Conservation (phyloP, 208 protist species). For the Leishmania arabica region DNA sequence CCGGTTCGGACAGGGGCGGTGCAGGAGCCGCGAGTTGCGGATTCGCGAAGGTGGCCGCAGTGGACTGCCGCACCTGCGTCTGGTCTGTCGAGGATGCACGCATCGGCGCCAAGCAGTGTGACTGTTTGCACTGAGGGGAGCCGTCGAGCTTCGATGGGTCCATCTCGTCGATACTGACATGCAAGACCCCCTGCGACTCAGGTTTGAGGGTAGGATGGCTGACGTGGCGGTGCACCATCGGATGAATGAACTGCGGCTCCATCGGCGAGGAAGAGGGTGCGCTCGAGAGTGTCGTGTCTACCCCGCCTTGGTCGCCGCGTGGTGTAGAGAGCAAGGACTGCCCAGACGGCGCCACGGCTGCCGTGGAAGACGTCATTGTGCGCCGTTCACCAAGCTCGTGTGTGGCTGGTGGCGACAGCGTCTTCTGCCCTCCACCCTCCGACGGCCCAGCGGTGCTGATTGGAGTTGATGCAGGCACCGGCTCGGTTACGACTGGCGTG, state of each 20-base stretch:
- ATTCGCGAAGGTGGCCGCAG: not conserved
- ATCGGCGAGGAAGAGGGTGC: constrained; percentile 24
- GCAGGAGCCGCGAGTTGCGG: constrained; percentile 2
- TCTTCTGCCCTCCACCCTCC: not conserved
- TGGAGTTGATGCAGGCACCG: not conserved
- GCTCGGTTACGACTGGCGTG: not conserved
- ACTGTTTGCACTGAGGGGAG: not conserved
- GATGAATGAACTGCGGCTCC: constrained; percentile 28
- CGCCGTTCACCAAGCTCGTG: not conserved
- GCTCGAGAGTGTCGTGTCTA: constrained; percentile 22
- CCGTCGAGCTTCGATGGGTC: constrained; percentile 1
- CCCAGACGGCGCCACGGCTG: not conserved
- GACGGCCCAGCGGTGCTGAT: not conserved
- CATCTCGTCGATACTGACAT: not conserved
- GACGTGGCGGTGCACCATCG: constrained; percentile 16
- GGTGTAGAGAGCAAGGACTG: not conserved
- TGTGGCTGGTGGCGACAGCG: not conserved
- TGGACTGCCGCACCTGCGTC: not conserved
- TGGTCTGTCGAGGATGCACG: not conserved
- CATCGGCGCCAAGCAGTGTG: not conserved
- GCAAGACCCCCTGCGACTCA: constrained; percentile 11
- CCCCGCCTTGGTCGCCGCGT: not conserved
- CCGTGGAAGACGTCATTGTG: not conserved
- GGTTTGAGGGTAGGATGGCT: constrained; percentile 6
- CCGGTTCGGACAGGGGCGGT: not conserved